phyloP scores from a whole-genome alignment of 2,329 filamentous ascomycete genomes.

The Cercospora sp. region DNA sequence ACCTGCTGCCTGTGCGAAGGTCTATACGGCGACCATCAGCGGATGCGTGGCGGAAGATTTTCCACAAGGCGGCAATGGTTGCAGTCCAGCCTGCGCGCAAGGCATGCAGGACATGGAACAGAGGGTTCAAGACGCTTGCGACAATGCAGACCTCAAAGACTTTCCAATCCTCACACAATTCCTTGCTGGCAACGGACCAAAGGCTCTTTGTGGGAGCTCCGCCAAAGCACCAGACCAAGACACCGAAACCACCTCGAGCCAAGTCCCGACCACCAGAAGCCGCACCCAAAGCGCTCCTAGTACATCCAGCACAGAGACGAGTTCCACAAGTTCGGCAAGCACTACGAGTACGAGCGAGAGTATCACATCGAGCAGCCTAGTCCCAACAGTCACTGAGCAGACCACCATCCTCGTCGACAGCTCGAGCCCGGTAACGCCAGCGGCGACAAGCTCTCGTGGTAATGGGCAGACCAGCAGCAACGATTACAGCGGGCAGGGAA shows the following conservation, averaged over 20 bases:
- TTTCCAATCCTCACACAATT: slow-evolving; percentile 47
- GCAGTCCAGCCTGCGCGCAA: slow-evolving; percentile 44
- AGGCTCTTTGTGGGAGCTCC: slow-evolving; percentile 40
- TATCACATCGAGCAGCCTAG: slow-evolving; percentile 2
- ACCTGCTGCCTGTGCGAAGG: slow-evolving; percentile 40
- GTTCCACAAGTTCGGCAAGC: slow-evolving; percentile 16
- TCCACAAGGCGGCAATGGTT: slow-evolving; percentile 38
- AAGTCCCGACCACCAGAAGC: not conserved
- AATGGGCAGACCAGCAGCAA: slow-evolving; percentile 39
- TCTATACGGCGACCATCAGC: slow-evolving; percentile 45
- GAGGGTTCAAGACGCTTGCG: slow-evolving; percentile 40
- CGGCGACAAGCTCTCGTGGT: slow-evolving; percentile 21
- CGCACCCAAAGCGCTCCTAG: slow-evolving; percentile 20
- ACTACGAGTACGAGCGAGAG: slow-evolving; percentile 17
- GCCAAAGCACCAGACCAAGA: slow-evolving; percentile 12
- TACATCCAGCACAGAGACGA: slow-evolving; percentile 23
- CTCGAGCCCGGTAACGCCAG: slow-evolving; percentile 21
- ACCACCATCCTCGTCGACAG: slow-evolving; percentile 23
- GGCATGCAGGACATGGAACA: slow-evolving; percentile 42
- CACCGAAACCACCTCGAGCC: not conserved
- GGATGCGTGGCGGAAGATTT: slow-evolving; percentile 47
- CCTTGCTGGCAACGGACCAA: slow-evolving; percentile 42
- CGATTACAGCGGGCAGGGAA: slow-evolving; percentile 45
- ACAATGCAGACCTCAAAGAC: slow-evolving; percentile 39
- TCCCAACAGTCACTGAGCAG: slow-evolving; percentile 17